These are phyloP conservation scores for Mycena rebaudengoi DNA, from an alignment of 768 basidiomycete species.

Conservation along the genomic window DNA sequence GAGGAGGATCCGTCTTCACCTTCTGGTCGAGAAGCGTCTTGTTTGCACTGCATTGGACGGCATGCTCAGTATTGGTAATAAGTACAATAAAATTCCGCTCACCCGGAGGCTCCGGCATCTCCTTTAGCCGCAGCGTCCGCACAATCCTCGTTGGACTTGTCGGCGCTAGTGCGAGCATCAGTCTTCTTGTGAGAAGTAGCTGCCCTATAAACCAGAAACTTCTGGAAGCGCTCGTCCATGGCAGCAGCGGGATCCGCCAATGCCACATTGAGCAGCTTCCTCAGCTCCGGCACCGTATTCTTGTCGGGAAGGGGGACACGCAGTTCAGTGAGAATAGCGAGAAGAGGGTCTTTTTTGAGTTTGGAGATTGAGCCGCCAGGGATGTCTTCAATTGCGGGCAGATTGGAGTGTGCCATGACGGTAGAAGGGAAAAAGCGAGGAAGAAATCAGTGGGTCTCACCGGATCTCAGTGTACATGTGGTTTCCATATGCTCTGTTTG, in stretches of 20 bases:
- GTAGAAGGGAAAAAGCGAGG: too few relatives aligned
- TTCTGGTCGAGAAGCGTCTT: neutral
- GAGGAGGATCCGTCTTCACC: constrained; percentile 5
- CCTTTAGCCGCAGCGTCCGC: neutral
- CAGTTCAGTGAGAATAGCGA: neutral
- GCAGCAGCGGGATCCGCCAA: neutral
- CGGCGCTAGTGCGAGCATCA: neutral
- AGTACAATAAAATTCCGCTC: constrained; percentile 8
- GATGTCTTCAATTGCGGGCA: neutral
- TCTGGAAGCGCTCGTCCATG: neutral
- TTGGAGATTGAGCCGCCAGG: neutral
- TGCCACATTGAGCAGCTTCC: too few relatives aligned
- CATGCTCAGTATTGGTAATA: neutral
- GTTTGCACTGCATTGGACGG: neutral
- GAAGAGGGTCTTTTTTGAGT: neutral
- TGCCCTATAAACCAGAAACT: neutral
- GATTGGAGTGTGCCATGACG: too few relatives aligned
- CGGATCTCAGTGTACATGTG: too few relatives aligned
- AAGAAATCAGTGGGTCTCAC: too few relatives aligned
- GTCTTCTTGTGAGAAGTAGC: neutral
- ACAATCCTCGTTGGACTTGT: constrained; percentile 2
- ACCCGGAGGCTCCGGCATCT: neutral
- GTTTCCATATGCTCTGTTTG: too few relatives aligned
- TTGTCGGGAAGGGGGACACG: neutral
- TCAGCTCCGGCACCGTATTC: neutral